Conservation (phyloP, 257 asterid species). For the Solanum bulbocastanum region DNA sequence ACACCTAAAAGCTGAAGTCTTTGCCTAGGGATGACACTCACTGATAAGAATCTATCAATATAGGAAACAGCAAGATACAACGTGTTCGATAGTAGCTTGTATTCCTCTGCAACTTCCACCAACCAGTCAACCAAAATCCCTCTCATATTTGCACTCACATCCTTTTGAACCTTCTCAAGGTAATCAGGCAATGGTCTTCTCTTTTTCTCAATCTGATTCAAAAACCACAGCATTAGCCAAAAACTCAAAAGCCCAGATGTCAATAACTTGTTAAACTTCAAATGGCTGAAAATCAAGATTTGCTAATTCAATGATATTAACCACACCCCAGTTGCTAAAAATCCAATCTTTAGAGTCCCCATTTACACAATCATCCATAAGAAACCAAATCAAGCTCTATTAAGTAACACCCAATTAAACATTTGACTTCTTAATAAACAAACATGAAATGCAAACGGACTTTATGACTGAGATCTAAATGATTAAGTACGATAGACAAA, state of each 20-base stretch:
- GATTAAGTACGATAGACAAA: background rate
- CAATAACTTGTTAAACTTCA: background rate
- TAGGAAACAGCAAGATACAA: conserved; percentile 54
- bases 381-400: background rate
- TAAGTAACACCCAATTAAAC: background rate
- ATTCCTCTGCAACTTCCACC: conserved; percentile 88
- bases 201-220: conserved; percentile 43
- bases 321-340: background rate
- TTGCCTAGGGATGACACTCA: conserved; percentile 34
- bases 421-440: background rate
- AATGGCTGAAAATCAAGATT: background rate
- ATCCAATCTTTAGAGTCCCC: background rate
- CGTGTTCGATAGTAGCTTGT: conserved; percentile 71
- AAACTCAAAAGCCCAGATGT: background rate
- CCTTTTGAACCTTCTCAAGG: conserved; percentile 53
- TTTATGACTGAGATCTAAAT: background rate
- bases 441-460: background rate
- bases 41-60: conserved; percentile 63
- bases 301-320: background rate
- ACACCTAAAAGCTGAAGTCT: conserved; percentile 90
- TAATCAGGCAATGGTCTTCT: conserved; percentile 53
- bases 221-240: background rate
- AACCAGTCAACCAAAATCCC: conserved; percentile 83
- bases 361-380: background rate
- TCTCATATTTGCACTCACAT: conserved; percentile 73